Conservation (phyloP, 768 basidiomycete genomes). For the Lyophyllum decastes region DNA sequence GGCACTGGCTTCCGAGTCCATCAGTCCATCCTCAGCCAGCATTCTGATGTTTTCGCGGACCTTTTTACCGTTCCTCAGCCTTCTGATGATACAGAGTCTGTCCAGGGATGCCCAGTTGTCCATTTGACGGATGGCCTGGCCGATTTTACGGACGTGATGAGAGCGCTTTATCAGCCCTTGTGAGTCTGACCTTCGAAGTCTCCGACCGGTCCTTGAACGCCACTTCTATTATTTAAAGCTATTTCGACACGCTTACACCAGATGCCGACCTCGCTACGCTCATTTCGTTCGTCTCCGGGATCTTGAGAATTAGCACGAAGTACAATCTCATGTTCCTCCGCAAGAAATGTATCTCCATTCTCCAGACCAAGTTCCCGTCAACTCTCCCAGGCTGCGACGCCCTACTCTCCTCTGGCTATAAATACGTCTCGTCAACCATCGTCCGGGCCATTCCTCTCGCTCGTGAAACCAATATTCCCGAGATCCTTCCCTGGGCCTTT, state of each 20-base stretch:
- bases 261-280: constrained; percentile 34
- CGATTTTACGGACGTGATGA: constrained; percentile 37
- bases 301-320: constrained; percentile 45
- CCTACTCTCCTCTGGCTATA: constrained; percentile 35
- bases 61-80: constrained; percentile 41
- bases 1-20: constrained; percentile 38
- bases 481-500: constrained; percentile 46
- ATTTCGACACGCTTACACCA: constrained; percentile 37
- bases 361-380: constrained; percentile 42
- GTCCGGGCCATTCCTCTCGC: constrained; percentile 44
- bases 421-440: constrained; percentile 37
- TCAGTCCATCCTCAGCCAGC: constrained; percentile 37
- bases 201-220: not conserved
- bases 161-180: constrained; percentile 35
- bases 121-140: constrained; percentile 30
- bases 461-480: constrained; percentile 38
- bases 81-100: constrained; percentile 20
- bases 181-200: not conserved
- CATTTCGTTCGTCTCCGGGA: constrained; percentile 41
- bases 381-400: constrained; percentile 39
- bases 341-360: constrained; percentile 39
- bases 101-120: constrained; percentile 40
- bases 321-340: constrained; percentile 39
- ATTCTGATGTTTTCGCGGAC: constrained; percentile 41
- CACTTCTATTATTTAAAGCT: constrained; percentile 24